Base-by-base conservation (phyloP, 106 monocot species). In the Cymbidium sinense region DNA sequence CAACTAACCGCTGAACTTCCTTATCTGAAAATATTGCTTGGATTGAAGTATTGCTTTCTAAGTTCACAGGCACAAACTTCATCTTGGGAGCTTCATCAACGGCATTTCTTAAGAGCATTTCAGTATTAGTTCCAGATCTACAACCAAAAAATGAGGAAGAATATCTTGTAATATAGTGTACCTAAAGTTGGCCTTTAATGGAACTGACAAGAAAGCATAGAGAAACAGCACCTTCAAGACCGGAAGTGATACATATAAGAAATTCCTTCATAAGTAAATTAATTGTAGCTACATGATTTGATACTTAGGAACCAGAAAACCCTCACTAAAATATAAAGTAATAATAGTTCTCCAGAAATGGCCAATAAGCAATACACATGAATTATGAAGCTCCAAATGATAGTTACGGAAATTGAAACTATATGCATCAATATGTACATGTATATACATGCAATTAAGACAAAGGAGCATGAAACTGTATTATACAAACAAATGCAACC, bases 1-100 rank as follows among this genome's bases (percentile, higher is more conserved):
- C 34, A 83, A 79, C 70, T 77, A 43, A 41, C 44, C 8, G 43
- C 43, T 74, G 43, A 43, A 67, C 73, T 39, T 74, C 76, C 20
- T 51, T 50, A 54, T 37, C 50, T 52, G 76, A 10, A 61, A 34
- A 58, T 62, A 5, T 43, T 30, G 34, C 78, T 52, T 75, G 70
- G 18, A 43, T 25, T 76, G 34, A 34, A 1, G 17, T 30, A 39
- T 27, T 79, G 76, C 79, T 79, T 70, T 77, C 70, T 77, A 80
- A 80, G 77, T 43, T 50, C 35, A 64, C 31, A 67, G 51, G 51
- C 12, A 13, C 11, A 43, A n/a, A 35, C 34, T 20, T 37, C 37
- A 37, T 71, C 37, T 71, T 71, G 34, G 71, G 71, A 71, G 37
- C 34, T 71, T 71, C 71, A 19, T 71, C 37, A 20, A 39, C n/a